phyloP scores from a whole-genome alignment of 139 green algal genomes.

The Chlorella sp. region DNA sequence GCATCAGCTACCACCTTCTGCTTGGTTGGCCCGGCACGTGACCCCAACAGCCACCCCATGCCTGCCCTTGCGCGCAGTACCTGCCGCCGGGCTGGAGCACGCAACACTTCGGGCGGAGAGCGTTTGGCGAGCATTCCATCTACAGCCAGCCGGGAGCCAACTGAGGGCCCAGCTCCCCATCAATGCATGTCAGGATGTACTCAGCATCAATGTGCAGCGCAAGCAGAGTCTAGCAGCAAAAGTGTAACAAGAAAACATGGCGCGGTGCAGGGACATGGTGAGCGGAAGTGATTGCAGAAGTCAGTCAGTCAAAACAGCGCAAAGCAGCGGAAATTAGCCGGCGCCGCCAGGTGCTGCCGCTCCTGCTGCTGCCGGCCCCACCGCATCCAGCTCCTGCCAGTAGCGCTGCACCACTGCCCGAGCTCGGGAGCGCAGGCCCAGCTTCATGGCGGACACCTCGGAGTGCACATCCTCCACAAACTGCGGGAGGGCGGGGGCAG shows the following conservation, averaged over 20 bases:
- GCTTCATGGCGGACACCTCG: conserved; percentile 74
- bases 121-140: conserved; percentile 28
- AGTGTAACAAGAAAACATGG: background rate
- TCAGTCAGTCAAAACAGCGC: background rate
- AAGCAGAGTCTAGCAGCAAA: too few relatives aligned
- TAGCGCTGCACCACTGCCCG: background rate
- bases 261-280: background rate
- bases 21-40: too few relatives aligned
- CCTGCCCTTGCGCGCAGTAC: conserved; percentile 16
- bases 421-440: conserved; percentile 44
- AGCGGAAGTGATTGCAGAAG: background rate
- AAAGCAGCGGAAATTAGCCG: background rate
- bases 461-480: conserved; percentile 72
- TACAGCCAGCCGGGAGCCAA: background rate
- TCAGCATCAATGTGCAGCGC: too few relatives aligned
- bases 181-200: background rate
- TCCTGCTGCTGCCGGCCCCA: background rate
- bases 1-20: background rate
- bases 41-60: too few relatives aligned
- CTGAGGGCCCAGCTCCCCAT: background rate
- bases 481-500: background rate
- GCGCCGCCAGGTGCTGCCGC: background rate
- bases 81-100: conserved; percentile 72
- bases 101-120: conserved; percentile 42
- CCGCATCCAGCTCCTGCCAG: background rate